Evolutionary conservation across 225 moss, liverwort and hornwort genomes (phyloP).

Genomic region (Neckera pumila): DNA sequence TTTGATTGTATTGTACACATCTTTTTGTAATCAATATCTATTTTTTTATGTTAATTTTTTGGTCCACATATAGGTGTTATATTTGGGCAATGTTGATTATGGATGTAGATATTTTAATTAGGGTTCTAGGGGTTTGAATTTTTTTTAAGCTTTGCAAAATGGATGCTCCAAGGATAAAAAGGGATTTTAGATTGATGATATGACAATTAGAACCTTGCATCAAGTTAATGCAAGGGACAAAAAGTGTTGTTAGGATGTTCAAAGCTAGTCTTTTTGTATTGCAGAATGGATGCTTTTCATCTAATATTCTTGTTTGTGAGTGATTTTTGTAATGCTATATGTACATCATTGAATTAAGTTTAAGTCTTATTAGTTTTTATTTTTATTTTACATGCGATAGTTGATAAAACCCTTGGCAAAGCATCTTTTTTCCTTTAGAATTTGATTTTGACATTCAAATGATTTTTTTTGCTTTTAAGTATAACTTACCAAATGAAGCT

Average conservation of each 20-base stretch:
- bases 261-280: neutral
- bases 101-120: fast-evolving
- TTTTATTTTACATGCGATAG: no score
- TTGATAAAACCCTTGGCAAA: no score
- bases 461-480: neutral
- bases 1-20: neutral
- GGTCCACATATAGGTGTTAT: neutral
- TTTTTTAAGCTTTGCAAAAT: neutral
- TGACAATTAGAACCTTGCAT: neutral
- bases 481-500: neutral
- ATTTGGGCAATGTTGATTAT: neutral
- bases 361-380: neutral
- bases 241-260: fast-evolving
- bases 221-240: fast-evolving
- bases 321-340: neutral
- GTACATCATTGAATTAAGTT: neutral
- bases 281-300: neutral
- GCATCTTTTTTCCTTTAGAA: no score
- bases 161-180: fast-evolving
- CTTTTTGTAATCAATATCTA: neutral
- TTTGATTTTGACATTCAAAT: neutral
- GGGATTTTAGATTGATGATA: neutral
- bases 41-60: neutral
- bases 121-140: fast-evolving
- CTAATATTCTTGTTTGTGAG: neutral